These are phyloP conservation scores for Fusarium incarnatum DNA, from an alignment of 2,329 filamentous ascomycete species.

Conservation along the genomic window DNA sequence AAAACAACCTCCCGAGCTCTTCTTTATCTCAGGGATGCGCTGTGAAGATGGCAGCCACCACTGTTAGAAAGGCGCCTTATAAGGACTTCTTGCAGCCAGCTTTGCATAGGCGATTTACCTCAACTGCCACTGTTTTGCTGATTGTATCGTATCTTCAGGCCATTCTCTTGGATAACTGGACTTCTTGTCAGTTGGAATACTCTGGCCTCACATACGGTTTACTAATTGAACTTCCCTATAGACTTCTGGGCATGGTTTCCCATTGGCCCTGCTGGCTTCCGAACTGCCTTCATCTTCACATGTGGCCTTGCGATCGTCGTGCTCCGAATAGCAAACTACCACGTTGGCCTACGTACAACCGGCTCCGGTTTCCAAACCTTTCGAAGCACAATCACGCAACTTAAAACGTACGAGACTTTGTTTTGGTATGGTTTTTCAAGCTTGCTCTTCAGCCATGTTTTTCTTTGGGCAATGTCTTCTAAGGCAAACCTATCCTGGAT, in stretches of 20 bases:
- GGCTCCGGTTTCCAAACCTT: slow-evolving; percentile 75
- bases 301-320: slow-evolving; percentile 83
- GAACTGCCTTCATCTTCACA: slow-evolving; percentile 79
- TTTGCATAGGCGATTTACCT: slow-evolving; percentile 86
- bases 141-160: slow-evolving; percentile 79
- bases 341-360: slow-evolving; percentile 78
- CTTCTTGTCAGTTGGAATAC: slow-evolving; percentile 69
- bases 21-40: slow-evolving; percentile 56
- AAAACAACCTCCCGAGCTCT: slow-evolving; percentile 28
- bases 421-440: slow-evolving; percentile 83
- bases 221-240: slow-evolving; percentile 51
- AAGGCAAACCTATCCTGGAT: slow-evolving; percentile 77
- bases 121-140: slow-evolving; percentile 77
- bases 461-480: slow-evolving; percentile 75
- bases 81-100: slow-evolving; percentile 92
- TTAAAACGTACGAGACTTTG: slow-evolving; percentile 75
- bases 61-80: slow-evolving; percentile 73
- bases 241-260: slow-evolving; percentile 91
- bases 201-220: neutral
- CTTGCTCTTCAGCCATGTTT: slow-evolving; percentile 82
- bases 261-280: slow-evolving; percentile 78
- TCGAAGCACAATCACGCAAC: slow-evolving; percentile 65
- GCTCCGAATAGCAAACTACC: slow-evolving; percentile 86
- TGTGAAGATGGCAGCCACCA: slow-evolving; percentile 63
- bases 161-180: slow-evolving; percentile 75